Base-by-base conservation (phyloP, 2,329 filamentous ascomycete species). In the Samsoniella hepiali region DNA sequence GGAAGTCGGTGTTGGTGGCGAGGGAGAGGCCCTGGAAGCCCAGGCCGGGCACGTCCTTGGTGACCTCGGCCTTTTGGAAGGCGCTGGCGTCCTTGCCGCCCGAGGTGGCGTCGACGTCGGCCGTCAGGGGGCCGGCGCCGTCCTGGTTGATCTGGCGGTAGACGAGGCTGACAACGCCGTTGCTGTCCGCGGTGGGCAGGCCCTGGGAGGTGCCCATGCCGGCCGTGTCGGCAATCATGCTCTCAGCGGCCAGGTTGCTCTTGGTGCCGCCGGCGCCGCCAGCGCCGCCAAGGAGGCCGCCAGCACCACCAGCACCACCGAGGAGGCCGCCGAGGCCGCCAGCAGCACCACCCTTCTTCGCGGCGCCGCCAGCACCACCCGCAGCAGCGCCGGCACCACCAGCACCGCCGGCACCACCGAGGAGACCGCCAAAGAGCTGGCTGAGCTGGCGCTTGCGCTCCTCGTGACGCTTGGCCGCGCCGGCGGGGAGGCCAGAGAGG, bases 81-180 rank as follows among this genome's bases (percentile, higher is more conserved):
- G 87, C 87, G 47, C 74, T 70, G 31, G 81, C 72, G 69, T 88
- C 84, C 5, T 81, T 85, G 61, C 87, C 88, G 40, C 85, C 86
- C 1, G 86, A 89, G 32, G 86, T 88, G 49, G 79, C 75, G 69
- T 90, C 87, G 56, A 90, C 78, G 50, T 79, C 77, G 9, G 87
- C 87, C 36, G 78, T 82, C 55, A 90, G 76, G 1, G 86, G 86
- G 2, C 87, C 88, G 0, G 87, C 88, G 29, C 87, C 87, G 69
- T 90, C 87, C 74, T 89, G 87, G 81, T 90, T 90, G 77, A 90
- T 84, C 77, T 90, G 66, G 72, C 85, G 85, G 79, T 84, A 88
- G 65, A 81, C 86, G 81, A 88, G 82, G 65, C 78, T 80, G 73
- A 88, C 76, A 22, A 79, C 80, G 66, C 86, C 85, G 65, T 85